Percentiles rank a stretch among this genome's conserved stretches.
Evolutionary conservation across 352 stramenopile genomes (phyloP).

Genomic region (Pythium aquatile): DNA sequence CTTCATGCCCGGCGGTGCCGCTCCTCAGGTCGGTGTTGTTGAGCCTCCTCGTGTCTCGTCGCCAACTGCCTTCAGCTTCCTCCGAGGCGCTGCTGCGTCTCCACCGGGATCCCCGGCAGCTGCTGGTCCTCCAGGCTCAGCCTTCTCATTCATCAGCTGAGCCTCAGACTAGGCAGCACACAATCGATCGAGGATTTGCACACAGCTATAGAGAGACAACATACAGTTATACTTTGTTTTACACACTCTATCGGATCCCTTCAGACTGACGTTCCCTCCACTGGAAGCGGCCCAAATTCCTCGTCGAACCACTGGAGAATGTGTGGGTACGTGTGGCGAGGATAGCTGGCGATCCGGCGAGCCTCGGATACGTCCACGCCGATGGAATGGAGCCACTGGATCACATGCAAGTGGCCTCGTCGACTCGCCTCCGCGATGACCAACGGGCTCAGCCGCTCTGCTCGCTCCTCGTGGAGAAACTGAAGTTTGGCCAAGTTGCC

Average conservation of each 20-base stretch:
- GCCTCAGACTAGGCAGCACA: background rate
- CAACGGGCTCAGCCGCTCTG: constrained; percentile 21
- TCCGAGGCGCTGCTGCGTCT: constrained; percentile 36
- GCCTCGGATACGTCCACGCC: constrained; percentile 27
- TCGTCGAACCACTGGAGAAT: constrained; percentile 25
- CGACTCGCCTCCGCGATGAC: constrained; percentile 19
- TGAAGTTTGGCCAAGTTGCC: constrained; percentile 31
- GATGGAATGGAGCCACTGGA: constrained; percentile 35
- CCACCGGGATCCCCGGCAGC: constrained; percentile 26
- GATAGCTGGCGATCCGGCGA: constrained; percentile 14
- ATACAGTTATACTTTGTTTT: constrained; percentile 12
- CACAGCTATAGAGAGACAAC: constrained; percentile 7
- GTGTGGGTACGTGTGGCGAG: constrained; percentile 21
- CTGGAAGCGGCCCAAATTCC: constrained; percentile 8
- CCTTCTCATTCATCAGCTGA: constrained; percentile 30
- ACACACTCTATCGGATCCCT: background rate
- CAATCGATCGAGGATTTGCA: constrained; percentile 1
- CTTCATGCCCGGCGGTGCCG: constrained; percentile 41
- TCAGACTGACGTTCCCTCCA: background rate
- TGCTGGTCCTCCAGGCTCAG: constrained; percentile 13
- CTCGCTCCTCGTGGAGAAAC: constrained; percentile 27
- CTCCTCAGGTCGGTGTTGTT: constrained; percentile 22
- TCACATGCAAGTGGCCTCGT: constrained; percentile 29
- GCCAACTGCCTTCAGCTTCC: constrained; percentile 60
- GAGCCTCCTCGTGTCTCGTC: constrained; percentile 43